Evolutionary conservation across 331 rosid species (phyloP), one percentile per base, ranked within the genome.

Genomic region (Pyrus hybrid): DNA sequence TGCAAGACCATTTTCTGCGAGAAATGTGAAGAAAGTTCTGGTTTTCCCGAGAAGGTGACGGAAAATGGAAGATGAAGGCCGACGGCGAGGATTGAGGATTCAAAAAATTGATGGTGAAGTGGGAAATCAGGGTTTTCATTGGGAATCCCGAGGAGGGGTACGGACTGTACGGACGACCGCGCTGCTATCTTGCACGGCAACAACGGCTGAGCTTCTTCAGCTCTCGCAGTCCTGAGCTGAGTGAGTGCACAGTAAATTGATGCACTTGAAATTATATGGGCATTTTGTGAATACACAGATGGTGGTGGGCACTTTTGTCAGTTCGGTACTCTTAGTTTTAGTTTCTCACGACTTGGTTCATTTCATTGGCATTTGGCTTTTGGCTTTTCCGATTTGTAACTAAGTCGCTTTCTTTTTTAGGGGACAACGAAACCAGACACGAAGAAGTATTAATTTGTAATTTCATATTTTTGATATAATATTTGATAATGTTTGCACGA

Each of bases 101-200:
- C 62, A 72, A 49, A 43, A 47, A 70, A 53, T 79, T 58, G 62
- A 79, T 61, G 16, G 80, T 60, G 73, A 7, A 76, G 28, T 62
- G 77, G 9, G 86, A 76, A 74, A 82, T 71, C 13, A 79, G 77
- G 90, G 80, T 54, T 77, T 84, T 83, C 96, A 91, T 91, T 77
- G 70, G 76, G 63, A 30, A 67, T 29, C 58, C 2, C 3, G 49
- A 29, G 35, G 16, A 32, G 61, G 20, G 12, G 67, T 56, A 64
- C 6, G 25, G 21, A 6, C 5, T 6, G 82, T 53, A 21, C 58
- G 49, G 10, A n/a, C 57, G 49, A 3, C 9, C 3, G 45, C 5
- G 37, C 57, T 70, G 22, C 56, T 33, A 10, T 17, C 8, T 10
- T 13, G 8, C 45, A 62, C 16, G 43, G 65, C 53, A 0, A 11